Evolutionary conservation across 257 asterid species (phyloP).

Genomic region (Solanum infundibuliforme): DNA sequence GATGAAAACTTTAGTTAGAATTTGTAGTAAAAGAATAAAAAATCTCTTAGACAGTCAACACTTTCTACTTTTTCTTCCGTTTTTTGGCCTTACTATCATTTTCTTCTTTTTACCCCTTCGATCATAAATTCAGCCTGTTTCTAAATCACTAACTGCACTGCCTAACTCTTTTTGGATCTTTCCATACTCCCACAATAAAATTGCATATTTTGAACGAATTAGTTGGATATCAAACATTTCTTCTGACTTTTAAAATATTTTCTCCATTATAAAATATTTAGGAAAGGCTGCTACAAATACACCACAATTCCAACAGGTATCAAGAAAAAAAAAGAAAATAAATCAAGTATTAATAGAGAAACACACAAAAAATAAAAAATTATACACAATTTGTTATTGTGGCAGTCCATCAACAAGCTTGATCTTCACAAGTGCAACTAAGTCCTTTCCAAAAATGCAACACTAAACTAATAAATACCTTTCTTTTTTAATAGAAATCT

Average conservation of each 20-base stretch:
- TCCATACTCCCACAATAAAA: neutral
- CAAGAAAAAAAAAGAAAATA: too few species aligned
- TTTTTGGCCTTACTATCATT: neutral
- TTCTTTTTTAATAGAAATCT: neutral
- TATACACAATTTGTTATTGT: neutral
- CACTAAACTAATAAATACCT: neutral
- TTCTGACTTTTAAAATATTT: too few species aligned
- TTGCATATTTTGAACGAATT: too few species aligned
- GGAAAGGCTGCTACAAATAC: neutral
- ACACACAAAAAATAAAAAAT: too few species aligned
- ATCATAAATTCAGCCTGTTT: too few species aligned
- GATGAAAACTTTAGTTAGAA: neutral
- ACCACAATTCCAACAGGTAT: neutral
- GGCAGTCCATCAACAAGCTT: neutral
- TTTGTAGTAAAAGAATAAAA: too few species aligned
- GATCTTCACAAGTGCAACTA: neutral
- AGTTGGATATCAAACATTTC: too few species aligned
- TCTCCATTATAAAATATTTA: too few species aligned
- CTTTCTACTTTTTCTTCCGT: neutral
- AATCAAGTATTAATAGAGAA: too few species aligned
- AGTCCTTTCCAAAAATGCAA: neutral
- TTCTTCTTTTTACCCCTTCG: neutral
- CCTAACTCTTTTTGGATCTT: neutral
- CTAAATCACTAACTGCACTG: neutral
- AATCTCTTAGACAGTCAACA: too few species aligned